Base-by-base conservation (phyloP, 352 stramenopile genomes). In the Pythium volutum region DNA sequence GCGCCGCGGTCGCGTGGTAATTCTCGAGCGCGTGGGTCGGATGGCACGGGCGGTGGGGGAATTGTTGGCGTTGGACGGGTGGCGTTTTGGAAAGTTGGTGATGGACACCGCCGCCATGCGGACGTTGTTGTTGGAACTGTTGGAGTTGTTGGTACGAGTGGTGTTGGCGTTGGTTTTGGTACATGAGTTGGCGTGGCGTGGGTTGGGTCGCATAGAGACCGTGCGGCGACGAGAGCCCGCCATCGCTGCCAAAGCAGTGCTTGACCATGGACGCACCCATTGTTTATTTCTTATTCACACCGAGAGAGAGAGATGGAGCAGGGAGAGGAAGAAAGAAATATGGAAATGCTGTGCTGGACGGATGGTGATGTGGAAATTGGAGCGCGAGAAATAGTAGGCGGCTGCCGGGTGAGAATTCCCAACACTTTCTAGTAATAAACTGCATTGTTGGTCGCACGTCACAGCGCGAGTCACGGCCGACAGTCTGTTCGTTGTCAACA, bases 191-290 rank as follows among this genome's bases (percentile, higher is more conserved):
- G 10, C 8, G 31, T 52, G 23, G 46, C 23, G 23, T 43, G 36
- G 36, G 36, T 43, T 43, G 10, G 7, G 36, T 43, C 36, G 36
- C 36, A 22, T 43, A 43, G 36, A 18, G 36, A 6, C 22, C 42
- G 8, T 48, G 42, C 18, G 42, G 42, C 1, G 42, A 48, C 48
- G 23, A 25, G 27, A 25, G 16, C 12, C n/a, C 23, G 56, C 58
- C 39, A 34, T 66, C 64, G 53, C 48, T 59, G 3, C 34, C 41
- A 33, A 79, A 73, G 62, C 71, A 79, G 20, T 45, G 55, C 62
- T 76, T 79, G 45, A 74, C 69, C 36, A 79, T 57, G 11, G 71
- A 67, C 10, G 71, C 71, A 8, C 71, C 71, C 71, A 79, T 79
- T 12, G 23, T 60, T 79, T 12, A 16, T 60, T 36, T 49, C 26